Conservation (phyloP, 352 stramenopile species). For the Globisporangium irregulare region DNA sequence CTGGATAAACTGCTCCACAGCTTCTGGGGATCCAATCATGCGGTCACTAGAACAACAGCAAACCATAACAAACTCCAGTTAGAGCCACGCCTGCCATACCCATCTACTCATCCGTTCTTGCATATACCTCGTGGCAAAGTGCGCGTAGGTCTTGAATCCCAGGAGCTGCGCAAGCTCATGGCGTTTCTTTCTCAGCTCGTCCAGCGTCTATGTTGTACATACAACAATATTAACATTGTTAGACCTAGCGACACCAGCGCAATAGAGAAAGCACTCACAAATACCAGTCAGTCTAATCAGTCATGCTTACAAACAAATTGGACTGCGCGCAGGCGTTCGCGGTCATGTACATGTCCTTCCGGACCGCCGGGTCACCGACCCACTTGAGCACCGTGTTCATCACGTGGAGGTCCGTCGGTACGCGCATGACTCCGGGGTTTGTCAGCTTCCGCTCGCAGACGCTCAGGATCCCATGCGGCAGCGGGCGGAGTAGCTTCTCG, state of each 20-base stretch:
- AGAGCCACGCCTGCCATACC: too few species aligned
- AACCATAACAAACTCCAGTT: not conserved
- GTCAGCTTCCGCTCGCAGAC: slow-evolving; percentile 68
- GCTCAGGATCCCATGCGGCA: slow-evolving; percentile 59
- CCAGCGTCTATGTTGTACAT: slow-evolving; percentile 51
- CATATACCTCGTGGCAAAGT: slow-evolving; percentile 91
- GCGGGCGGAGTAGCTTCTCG: slow-evolving; percentile 41
- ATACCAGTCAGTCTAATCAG: not conserved
- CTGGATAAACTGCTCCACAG: slow-evolving; percentile 63
- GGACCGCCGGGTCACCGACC: slow-evolving; percentile 65
- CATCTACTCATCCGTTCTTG: not conserved
- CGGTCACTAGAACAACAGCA: slow-evolving; percentile 50
- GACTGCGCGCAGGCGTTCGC: slow-evolving; percentile 81
- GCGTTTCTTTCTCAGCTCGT: slow-evolving; percentile 83
- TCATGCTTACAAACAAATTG: slow-evolving; percentile 42
- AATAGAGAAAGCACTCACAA: not conserved
- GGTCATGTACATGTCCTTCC: slow-evolving; percentile 90
- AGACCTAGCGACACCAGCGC: too few species aligned
- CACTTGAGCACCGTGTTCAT: slow-evolving; percentile 92
- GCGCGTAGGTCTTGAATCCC: slow-evolving; percentile 89
- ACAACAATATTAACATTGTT: not conserved
- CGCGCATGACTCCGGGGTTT: slow-evolving; percentile 51
- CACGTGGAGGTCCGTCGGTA: slow-evolving; percentile 86
- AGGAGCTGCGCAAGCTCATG: slow-evolving; percentile 87
- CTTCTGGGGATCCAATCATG: slow-evolving; percentile 78